Evolutionary conservation across 1,284 basidiomycete genomes (phyloP), one percentile per base, ranked within the genome.

Genomic region (Ustanciosporium gigantosporum): DNA sequence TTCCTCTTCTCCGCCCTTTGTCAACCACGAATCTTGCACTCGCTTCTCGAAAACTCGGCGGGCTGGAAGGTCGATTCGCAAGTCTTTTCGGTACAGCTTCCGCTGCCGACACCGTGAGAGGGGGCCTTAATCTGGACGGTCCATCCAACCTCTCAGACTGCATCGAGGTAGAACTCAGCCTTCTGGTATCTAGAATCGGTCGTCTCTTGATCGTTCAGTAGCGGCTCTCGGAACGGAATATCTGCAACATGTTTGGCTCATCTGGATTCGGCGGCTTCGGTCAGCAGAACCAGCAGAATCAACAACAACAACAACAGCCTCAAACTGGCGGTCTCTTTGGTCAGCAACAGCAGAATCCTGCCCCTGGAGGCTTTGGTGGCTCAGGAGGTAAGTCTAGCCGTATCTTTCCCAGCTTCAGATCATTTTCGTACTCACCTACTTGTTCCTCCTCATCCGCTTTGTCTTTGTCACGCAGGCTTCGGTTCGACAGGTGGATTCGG

Each of bases 311-410:
- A 61, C 75, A 72, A 41, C 76, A 77, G 46, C 69, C 66, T 22
- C 50, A 44, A 3, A 65, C 79, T 22, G 69, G 66, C 2, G 71
- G 64, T 31, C 73, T 77, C 19, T 80, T 80, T 43, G 79, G 78
- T 37, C 75, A 74, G 40, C 37, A 70, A 3, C 46, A 51, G 31
- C 72, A 66, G 23, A 77, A 76, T 19, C 59, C 59, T 16, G 79
- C 78, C 25, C 46, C 58, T 36, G 42, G 45, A 11, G 60, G 60
- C 14, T 65, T 65, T 27, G 61, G 61, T 23, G 25, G 48, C 5
- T 39, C 55, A 16, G 51, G 46, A 37, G 61, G 61, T 65, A 46
- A 51, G 61, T 48, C 5, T 4, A 13, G 4, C 13, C 14, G n/a
- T 17, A 4, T 25, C 5, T 29, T 23, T 20, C 13, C 16, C 3